Evolutionary conservation across 2,329 filamentous ascomycete genomes (phyloP).

Genomic region (Botrytis aclada): DNA sequence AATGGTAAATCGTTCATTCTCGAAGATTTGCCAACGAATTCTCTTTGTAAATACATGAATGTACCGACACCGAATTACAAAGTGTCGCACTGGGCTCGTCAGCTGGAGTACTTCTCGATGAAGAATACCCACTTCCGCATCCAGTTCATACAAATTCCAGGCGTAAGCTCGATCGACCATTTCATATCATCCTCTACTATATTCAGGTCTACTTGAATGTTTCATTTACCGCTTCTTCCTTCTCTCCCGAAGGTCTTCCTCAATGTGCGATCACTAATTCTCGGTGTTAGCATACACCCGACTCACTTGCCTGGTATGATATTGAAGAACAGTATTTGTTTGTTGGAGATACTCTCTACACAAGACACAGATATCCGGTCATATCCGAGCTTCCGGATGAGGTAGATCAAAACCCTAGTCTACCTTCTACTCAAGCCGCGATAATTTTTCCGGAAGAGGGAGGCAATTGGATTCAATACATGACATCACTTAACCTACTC

Average conservation of each 20-base stretch:
- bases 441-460: constrained; percentile 43
- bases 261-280: not conserved
- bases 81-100: constrained; percentile 43
- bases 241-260: not conserved
- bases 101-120: constrained; percentile 38
- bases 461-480: constrained; percentile 42
- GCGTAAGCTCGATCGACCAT: constrained; percentile 46
- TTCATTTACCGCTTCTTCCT: not conserved
- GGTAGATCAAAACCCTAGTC: constrained; percentile 22
- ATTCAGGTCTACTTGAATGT: not conserved
- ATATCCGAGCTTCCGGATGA: constrained; percentile 35
- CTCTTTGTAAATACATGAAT: constrained; percentile 42
- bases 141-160: constrained; percentile 46
- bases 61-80: constrained; percentile 42
- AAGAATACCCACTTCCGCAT: constrained; percentile 37
- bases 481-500: constrained; percentile 39
- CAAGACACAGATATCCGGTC: constrained; percentile 32
- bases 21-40: constrained; percentile 41
- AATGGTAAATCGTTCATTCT: constrained; percentile 42
- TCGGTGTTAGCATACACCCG: not conserved
- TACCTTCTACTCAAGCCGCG: constrained; percentile 30
- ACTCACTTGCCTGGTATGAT: constrained; percentile 17
- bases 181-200: constrained; percentile 21
- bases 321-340: constrained; percentile 43
- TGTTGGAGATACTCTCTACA: constrained; percentile 48